Evolutionary conservation across 805 yeast genomes (phyloP), one percentile per base, ranked within the genome.

Genomic region (Saccharomycopsis javanensis): DNA sequence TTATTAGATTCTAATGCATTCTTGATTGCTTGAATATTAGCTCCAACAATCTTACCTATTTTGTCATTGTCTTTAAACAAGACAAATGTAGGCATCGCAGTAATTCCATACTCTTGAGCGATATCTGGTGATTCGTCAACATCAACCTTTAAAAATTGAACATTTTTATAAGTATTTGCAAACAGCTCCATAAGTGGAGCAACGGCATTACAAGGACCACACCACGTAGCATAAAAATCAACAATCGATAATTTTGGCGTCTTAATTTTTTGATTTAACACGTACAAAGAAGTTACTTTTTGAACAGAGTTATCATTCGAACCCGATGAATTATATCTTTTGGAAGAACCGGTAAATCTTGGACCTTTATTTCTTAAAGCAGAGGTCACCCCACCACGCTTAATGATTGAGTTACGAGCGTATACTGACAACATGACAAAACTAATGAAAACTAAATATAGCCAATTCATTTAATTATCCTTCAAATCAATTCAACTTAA

Each of bases 51-150:
- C 53, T 78, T 79, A 18, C 77, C 81, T 3, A 80, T 67, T 51
- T 78, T 71, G 55, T 79, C 76, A 25, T 88, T 88, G 53, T 81
- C 74, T 66, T 83, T 80, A 69, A 80, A 79, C 33, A 83, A 69
- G 23, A 84, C 64, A 59, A 84, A 82, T 2, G 92, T 86, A 51
- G 94, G 94, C 90, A 86, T 84, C 37, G 92, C 89, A 25, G 80
- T 72, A 54, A 86, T 74, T 10, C 80, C 83, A 65, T 80, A 80
- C 58, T 79, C 82, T 57, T 67, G 71, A 8, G 90, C 88, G 55
- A 85, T 71, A 45, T 82, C 88, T 16, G 70, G 72, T 30, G 78
- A 77, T 42, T 75, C 73, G 67, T 86, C 94, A 51, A 86, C 89
- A 63, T 86, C 90, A 34, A 85, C 82, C 65, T 86, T 82, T 63